Base-by-base conservation (phyloP, 1,139 yeast species). In the Geotrichum fermentans region DNA sequence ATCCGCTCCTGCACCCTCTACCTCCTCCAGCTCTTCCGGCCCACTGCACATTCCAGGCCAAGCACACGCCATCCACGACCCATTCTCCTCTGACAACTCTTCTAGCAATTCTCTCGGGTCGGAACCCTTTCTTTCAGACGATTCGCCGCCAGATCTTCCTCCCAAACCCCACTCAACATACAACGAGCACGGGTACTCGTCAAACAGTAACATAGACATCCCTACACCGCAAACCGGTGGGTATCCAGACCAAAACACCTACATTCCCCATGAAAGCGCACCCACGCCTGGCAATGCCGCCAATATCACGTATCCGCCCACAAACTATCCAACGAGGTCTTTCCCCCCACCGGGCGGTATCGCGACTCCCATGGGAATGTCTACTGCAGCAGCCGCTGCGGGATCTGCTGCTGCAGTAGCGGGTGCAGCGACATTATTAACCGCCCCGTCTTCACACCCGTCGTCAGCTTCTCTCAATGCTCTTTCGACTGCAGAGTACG, bases 401-500 rank as follows among this genome's bases (percentile, higher is more conserved):
- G 50, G 46, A n/a, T 44, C 48, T 18, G 51, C 50, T 11, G 45
- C 53, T 11, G 53, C 47, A 14, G 45, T 42, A 3, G 45, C 52
- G n/a, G 50, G 47, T 22, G 48, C 51, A 4, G 45, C 48, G 4
- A 29, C 46, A 2, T 32, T 45, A 13, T 28, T 48, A 20, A 38
- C 39, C 6, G 26, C 33, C 13, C 46, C 42, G 10, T 33, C 50
- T n/a, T 29, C 44, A 7, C 39, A 40, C 22, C 53, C 50, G 10
- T 48, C 54, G 2, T 43, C 49, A 2, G 24, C 51, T n/a, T 47
- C 52, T 6, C 51, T 52, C 17, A 37, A 41, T 13, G 62, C 56
- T 33, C 50, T 59, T 56, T 55, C 54, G 26, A 57, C 69, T 7
- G 54, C 59, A 10, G 71, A 66, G 47, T 65, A 62, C 45, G 71